phyloP scores from a whole-genome alignment of 768 basidiomycete genomes.

The Xerocomus brunneocitrinus region DNA sequence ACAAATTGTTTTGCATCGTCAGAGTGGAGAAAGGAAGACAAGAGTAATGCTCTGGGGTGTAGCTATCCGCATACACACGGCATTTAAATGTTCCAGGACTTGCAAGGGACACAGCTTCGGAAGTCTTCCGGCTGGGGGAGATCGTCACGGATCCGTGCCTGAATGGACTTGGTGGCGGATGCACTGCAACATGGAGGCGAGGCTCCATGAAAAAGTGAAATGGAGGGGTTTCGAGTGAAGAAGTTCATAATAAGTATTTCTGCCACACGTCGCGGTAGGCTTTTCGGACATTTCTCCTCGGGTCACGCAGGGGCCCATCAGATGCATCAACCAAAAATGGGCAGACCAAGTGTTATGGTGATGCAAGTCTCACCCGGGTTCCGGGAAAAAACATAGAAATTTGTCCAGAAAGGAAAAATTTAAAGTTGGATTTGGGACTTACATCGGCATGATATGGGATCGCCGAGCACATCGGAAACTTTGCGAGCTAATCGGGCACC shows the following conservation, averaged over 20 bases:
- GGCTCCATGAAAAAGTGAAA: neutral
- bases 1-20: conserved; percentile 13
- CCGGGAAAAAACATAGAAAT: neutral
- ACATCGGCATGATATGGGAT: conserved; percentile 3
- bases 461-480: conserved; percentile 8
- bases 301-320: neutral
- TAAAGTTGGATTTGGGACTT: neutral
- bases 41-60: neutral
- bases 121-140: neutral
- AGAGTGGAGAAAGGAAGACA: neutral
- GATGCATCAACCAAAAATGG: neutral
- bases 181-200: neutral
- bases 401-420: neutral
- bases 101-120: conserved; percentile 12
- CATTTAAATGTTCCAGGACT: conserved; percentile 9
- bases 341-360: neutral
- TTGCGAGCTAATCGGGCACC: neutral
- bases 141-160: neutral
- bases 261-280: neutral
- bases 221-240: neutral
- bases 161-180: neutral
- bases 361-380: neutral
- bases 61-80: neutral
- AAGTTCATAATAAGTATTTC: neutral
- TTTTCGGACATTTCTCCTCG: neutral